phyloP scores from a whole-genome alignment of 2,329 filamentous ascomycete genomes.

The Cytospora leucostoma region DNA sequence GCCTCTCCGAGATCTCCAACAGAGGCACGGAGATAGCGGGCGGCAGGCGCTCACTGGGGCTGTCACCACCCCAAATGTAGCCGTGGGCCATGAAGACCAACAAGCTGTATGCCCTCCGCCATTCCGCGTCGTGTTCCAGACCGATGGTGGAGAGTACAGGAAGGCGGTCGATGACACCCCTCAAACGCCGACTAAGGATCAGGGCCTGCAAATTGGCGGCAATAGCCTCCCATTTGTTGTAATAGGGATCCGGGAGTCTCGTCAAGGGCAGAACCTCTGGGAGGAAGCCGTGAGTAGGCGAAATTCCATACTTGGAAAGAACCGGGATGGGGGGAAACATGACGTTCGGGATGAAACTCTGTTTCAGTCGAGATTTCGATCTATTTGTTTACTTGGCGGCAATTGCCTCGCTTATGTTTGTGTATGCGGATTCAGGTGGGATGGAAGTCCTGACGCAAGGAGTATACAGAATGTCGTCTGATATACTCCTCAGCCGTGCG shows the following conservation, averaged over 20 bases:
- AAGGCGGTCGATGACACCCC: conserved; percentile 75
- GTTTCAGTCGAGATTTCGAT: background rate
- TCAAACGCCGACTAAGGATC: conserved; percentile 80
- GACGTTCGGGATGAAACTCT: conserved; percentile 20
- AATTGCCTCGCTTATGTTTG: conserved; percentile 14
- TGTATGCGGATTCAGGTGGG: conserved; percentile 17
- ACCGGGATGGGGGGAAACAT: conserved; percentile 64
- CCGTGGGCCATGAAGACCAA: conserved; percentile 90
- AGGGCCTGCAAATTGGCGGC: conserved; percentile 83
- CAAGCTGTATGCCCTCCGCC: conserved; percentile 89
- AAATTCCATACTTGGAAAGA: conserved; percentile 79
- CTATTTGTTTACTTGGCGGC: conserved; percentile 8
- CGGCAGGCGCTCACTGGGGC: conserved; percentile 76
- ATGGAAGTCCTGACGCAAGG: conserved; percentile 60
- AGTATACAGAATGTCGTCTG: conserved; percentile 60
- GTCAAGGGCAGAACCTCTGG: conserved; percentile 79
- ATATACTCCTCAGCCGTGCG: conserved; percentile 65
- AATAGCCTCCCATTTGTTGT: conserved; percentile 91
- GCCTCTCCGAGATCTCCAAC: conserved; percentile 70
- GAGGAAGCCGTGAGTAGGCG: conserved; percentile 80
- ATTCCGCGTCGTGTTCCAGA: conserved; percentile 83
- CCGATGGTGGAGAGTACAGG: conserved; percentile 81
- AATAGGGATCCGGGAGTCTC: conserved; percentile 83
- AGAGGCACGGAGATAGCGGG: conserved; percentile 82
- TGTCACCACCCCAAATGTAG: conserved; percentile 94